Base-by-base conservation (phyloP, 352 stramenopile genomes). In the Phytophthora gonapodyides region DNA sequence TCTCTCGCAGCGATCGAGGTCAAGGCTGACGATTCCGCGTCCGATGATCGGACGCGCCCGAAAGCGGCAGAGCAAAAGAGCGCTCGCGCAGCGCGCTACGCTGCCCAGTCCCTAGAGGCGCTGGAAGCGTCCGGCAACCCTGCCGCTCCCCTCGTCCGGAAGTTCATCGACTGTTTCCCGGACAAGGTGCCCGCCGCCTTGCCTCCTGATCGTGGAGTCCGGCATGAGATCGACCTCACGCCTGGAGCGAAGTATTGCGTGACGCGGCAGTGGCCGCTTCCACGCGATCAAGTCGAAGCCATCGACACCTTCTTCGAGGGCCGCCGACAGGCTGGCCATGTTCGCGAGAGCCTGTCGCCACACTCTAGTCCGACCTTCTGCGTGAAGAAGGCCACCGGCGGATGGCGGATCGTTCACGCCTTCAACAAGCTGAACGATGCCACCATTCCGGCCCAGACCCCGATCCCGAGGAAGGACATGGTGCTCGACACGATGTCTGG, bases 371-470 rank as follows among this genome's bases (percentile, higher is more conserved):
- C 46, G 0, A 78, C 56, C 0, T 73, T 75, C 38, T 78, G 69
- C 19, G 33, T 78, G 0, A 61, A 69, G 43, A 75, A 73, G 44
- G 40, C 67, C 1, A 75, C 27, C 1, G 48, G 57, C 0, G 33
- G 30, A 0, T 78, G 69, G 57, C 38, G 53, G 3, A 74, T 78
- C 36, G 59, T 81, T n/a, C 69, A 78, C 35, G 62, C 58, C 1
- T 75, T 61, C 46, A 76, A 76, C 49, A 78, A 71, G 38, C 49
- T 76, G 1, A 81, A 81, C 37, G 45, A 44, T 2, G 59, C 40
- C 1, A 78, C 61, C 0, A 59, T 78, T 4, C 56, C 61, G 0
- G 55, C 68, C 13, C 64, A 76, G 30, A 78, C 54, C 21, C 72
- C 57, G 47, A 76, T 78, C 11, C 61, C 66, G 0, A 19, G 69